A percentile compares a stretch with the other conserved stretches of the same genome.
Conservation (phyloP, 169 alveolate species). For the Cryptosporidium canis region DNA sequence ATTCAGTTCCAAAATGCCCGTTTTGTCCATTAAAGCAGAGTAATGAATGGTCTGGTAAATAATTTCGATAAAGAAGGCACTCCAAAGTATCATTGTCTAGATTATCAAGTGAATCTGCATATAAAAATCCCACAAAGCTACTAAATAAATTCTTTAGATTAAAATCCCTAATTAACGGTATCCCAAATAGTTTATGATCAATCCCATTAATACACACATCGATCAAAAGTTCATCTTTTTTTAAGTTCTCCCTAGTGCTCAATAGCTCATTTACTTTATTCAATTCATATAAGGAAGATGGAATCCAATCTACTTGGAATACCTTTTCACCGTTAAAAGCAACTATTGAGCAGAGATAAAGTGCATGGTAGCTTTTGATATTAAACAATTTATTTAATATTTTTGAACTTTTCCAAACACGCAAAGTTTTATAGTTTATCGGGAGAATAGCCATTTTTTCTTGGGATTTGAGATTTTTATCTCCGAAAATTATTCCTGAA, state of each 20-base stretch:
- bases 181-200: background rate
- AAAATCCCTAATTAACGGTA: constrained; percentile 3
- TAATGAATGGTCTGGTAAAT: background rate
- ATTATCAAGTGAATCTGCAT: background rate
- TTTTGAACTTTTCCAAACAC: constrained; percentile 24
- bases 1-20: background rate
- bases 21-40: background rate
- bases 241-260: background rate
- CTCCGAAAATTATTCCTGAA: constrained; percentile 7
- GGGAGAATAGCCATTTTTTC: background rate
- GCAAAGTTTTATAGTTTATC: background rate
- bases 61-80: background rate
- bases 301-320: constrained; percentile 57
- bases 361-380: background rate
- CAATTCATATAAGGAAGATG: background rate
- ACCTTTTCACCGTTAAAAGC: background rate
- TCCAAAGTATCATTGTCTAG: background rate
- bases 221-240: background rate
- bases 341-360: constrained; percentile 31
- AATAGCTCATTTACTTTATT: background rate
- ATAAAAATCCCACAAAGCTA: background rate
- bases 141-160: constrained; percentile 20
- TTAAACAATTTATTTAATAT: constrained; percentile 5
- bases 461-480: background rate
- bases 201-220: background rate